These are phyloP conservation scores for Rhizomucor pusillus DNA, from an alignment of 371 early-diverging fungal species.

Conservation along the genomic window DNA sequence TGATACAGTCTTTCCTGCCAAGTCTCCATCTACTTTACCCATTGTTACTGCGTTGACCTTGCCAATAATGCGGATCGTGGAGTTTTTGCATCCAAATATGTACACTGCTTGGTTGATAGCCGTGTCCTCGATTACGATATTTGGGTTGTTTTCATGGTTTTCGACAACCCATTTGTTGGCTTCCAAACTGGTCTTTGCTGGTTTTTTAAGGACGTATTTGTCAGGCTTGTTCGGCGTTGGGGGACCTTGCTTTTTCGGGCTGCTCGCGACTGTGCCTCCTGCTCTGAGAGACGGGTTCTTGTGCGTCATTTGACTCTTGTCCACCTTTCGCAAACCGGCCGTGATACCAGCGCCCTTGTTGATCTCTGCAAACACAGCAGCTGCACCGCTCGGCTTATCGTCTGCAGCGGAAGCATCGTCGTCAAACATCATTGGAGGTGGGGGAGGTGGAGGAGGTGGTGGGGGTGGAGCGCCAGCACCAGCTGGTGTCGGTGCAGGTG, in stretches of 20 bases:
- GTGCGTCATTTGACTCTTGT: constrained; percentile 94
- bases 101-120: constrained; percentile 90
- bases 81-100: constrained; percentile 88
- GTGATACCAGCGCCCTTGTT: constrained; percentile 84
- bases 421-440: constrained; percentile 55
- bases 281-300: constrained; percentile 90
- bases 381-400: constrained; percentile 36
- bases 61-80: constrained; percentile 85
- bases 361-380: constrained; percentile 83
- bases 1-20: not conserved
- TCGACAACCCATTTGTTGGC: constrained; percentile 95
- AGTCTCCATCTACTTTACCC: constrained; percentile 40
- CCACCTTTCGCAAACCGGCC: constrained; percentile 87
- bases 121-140: constrained; percentile 76
- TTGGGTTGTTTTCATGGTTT: constrained; percentile 74
- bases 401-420: constrained; percentile 16
- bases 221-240: constrained; percentile 65
- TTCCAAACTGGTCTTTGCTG: constrained; percentile 79
- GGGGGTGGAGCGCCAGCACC: constrained; percentile 57
- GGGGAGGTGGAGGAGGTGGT: constrained; percentile 68
- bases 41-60: constrained; percentile 91
- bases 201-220: constrained; percentile 67
- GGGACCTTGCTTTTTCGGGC: constrained; percentile 57
- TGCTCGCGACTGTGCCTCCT: constrained; percentile 50
- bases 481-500: constrained; percentile 46